Percentiles rank a stretch among this genome's conserved stretches.
These are phyloP conservation scores for Letharia columbiana DNA, from an alignment of 495 filamentous ascomycete species.

Conservation along the genomic window DNA sequence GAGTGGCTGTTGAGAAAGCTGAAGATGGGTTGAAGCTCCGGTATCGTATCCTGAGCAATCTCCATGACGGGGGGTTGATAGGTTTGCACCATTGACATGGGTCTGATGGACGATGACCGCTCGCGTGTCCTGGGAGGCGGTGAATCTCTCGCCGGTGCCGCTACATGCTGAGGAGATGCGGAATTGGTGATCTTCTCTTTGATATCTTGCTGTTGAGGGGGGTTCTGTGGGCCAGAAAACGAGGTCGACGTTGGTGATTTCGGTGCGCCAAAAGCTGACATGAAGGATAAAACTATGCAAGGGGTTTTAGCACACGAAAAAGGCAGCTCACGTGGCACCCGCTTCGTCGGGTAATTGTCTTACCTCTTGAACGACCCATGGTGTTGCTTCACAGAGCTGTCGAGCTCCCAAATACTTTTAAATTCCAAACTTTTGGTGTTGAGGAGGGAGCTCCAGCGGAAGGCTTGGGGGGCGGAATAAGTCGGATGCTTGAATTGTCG, in stretches of 20 bases:
- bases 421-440: not conserved
- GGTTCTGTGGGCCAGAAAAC: conserved; percentile 24
- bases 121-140: conserved; percentile 29
- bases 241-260: conserved; percentile 30
- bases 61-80: conserved; percentile 86
- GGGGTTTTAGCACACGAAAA: conserved; percentile 9
- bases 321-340: not conserved
- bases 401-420: conserved; percentile 1
- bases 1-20: conserved; percentile 87
- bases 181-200: conserved; percentile 19
- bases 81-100: conserved; percentile 60
- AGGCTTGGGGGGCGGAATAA: conserved; percentile 4
- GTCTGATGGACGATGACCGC: conserved; percentile 41
- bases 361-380: conserved; percentile 22
- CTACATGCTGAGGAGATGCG: conserved; percentile 24
- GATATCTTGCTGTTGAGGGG: conserved; percentile 17
- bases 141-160: conserved; percentile 29
- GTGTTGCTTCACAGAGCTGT: conserved; percentile 7
- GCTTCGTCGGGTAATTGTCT: conserved; percentile 1
- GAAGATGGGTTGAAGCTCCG: conserved; percentile 91
- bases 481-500: conserved; percentile 3
- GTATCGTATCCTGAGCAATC: conserved; percentile 71
- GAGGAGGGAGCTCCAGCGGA: not conserved
- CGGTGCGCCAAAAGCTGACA: conserved; percentile 47
- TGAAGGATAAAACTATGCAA: conserved; percentile 53